Conservation (phyloP, 2,329 filamentous ascomycete genomes). For the Aureobasidium sp. region DNA sequence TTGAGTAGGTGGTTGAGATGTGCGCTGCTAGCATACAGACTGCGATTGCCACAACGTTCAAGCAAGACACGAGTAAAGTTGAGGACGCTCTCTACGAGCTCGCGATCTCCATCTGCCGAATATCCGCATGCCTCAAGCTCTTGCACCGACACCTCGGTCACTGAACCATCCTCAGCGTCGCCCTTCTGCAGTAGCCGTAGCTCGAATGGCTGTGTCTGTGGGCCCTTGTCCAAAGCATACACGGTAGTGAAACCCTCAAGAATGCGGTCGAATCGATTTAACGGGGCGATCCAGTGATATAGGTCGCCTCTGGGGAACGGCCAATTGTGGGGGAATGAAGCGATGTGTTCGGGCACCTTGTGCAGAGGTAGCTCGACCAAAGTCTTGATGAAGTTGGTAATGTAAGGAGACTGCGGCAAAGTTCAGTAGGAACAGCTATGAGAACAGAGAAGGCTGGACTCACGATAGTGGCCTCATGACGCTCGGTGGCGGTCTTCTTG, state of each 20-base stretch:
- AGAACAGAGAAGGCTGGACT: conserved; percentile 13
- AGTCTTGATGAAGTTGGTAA: conserved; percentile 68
- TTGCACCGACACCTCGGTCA: conserved; percentile 20
- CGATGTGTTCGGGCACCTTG: conserved; percentile 67
- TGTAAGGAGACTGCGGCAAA: conserved; percentile 65
- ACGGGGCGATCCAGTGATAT: conserved; percentile 93
- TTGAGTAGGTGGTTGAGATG: conserved; percentile 85
- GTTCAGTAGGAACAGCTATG: conserved; percentile 20
- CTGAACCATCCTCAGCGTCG: conserved; percentile 34
- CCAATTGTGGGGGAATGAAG: conserved; percentile 80
- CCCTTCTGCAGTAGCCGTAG: conserved; percentile 55
- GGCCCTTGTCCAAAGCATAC: conserved; percentile 72
- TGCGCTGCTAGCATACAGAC: conserved; percentile 88
- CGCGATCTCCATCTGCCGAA: conserved; percentile 65
- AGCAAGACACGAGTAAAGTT: conserved; percentile 80
- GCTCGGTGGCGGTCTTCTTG: conserved; percentile 45
- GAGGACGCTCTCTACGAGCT: conserved; percentile 71
- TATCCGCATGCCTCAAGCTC: conserved; percentile 44
- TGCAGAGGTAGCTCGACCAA: conserved; percentile 62
- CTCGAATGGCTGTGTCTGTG: conserved; percentile 69
- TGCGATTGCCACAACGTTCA: conserved; percentile 93
- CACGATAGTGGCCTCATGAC: conserved; percentile 46
- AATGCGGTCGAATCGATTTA: conserved; percentile 89
- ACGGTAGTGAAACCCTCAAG: conserved; percentile 71
- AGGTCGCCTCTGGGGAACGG: conserved; percentile 91